Percentiles rank a stretch among this genome's conserved stretches.
These are phyloP conservation scores for Pseudotsuga menziesii DNA, from an alignment of 75 land plant species.

Conservation along the genomic window DNA sequence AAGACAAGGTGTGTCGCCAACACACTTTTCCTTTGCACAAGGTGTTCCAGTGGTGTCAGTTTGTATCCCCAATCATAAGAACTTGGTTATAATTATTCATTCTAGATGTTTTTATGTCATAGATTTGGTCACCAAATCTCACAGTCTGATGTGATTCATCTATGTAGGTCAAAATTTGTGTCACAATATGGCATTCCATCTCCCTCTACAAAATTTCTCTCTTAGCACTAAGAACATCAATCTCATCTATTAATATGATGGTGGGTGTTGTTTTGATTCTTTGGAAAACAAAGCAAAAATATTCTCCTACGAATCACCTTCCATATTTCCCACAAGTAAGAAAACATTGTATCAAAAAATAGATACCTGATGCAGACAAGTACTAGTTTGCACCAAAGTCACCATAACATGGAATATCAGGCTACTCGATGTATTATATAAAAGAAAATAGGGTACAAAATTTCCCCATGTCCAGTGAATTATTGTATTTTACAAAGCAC, in stretches of 20 bases:
- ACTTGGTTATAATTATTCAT: slow-evolving; percentile 52
- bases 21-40: no score
- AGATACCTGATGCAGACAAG: neutral
- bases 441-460: neutral
- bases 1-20: no score
- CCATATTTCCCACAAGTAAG: neutral
- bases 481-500: neutral
- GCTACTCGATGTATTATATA: neutral
- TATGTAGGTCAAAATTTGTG: slow-evolving; percentile 96
- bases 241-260: slow-evolving; percentile 81
- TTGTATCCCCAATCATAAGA: slow-evolving; percentile 96
- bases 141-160: slow-evolving; percentile 56
- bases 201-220: slow-evolving; percentile 85
- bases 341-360: neutral
- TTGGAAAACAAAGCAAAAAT: no score
- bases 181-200: slow-evolving; percentile 92
- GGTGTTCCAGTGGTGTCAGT: no score
- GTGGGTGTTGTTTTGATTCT: slow-evolving; percentile 79
- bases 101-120: slow-evolving; percentile 18
- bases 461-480: neutral
- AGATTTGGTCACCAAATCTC: slow-evolving; percentile 12
- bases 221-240: slow-evolving; percentile 95
- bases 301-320: slow-evolving; percentile 94
- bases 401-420: neutral
- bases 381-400: neutral